Conservation (phyloP, 1,139 yeast genomes). For the Kodamaea derodonti region DNA sequence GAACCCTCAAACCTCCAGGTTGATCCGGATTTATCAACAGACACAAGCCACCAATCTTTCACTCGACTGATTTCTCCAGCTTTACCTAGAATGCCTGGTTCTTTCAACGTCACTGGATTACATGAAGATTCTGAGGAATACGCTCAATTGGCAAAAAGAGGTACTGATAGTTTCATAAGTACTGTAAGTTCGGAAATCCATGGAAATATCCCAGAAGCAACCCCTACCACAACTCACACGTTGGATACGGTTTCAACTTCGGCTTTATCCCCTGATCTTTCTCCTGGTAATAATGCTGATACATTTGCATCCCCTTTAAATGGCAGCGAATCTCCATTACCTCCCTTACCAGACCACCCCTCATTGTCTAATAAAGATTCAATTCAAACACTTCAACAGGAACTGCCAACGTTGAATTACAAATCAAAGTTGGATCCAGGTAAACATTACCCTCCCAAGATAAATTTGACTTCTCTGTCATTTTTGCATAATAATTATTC, state of each 20-base stretch:
- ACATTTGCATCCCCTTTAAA: background rate
- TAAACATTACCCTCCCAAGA: conserved; percentile 16
- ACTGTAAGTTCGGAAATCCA: background rate
- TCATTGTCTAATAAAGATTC: conserved; percentile 2
- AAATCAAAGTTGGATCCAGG: conserved; percentile 43
- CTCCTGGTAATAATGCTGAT: too few relatives aligned
- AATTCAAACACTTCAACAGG: conserved; percentile 6
- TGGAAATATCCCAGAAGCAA: conserved; percentile 1
- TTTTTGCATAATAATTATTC: conserved; percentile 8
- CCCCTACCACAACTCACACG: background rate
- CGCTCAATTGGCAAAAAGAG: conserved; percentile 15
- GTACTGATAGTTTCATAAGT: conserved; percentile 1
- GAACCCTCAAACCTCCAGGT: too few relatives aligned
- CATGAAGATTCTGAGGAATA: conserved; percentile 20
- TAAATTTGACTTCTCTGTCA: conserved; percentile 5
- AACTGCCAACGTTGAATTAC: conserved; percentile 11
- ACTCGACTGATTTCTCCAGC: conserved; percentile 1
- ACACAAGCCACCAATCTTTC: background rate
- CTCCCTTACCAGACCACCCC: background rate
- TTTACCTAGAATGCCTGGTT: conserved; percentile 61
- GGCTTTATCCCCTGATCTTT: background rate
- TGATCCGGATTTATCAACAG: too few relatives aligned
- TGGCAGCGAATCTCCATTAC: too few relatives aligned
- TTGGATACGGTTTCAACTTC: conserved; percentile 1
- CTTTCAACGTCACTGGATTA: conserved; percentile 55